Evolutionary conservation across 805 yeast species (phyloP).

Genomic region (Nakazawaea ernobii): DNA sequence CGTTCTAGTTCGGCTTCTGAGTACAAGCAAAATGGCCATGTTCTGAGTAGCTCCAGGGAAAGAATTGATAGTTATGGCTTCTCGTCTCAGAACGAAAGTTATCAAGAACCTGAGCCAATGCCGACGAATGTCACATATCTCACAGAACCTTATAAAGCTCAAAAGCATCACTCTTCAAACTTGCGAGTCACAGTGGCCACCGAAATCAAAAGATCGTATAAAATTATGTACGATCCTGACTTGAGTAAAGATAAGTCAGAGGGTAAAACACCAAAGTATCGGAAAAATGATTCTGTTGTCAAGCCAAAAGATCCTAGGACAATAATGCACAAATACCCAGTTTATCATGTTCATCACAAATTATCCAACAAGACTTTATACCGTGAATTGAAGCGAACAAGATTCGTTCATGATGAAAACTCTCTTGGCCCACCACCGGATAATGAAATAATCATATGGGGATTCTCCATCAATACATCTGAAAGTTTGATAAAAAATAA

Average conservation of each 20-base stretch:
- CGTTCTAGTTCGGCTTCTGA: not conserved
- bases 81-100: no score
- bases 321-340: conserved; percentile 24
- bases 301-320: conserved; percentile 37
- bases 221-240: conserved; percentile 48
- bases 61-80: no score
- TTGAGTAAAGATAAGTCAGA: conserved; percentile 35
- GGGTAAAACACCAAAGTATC: conserved; percentile 29
- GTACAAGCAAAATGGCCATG: no score
- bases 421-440: conserved; percentile 75
- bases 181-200: not conserved
- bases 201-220: conserved; percentile 26
- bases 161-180: conserved; percentile 1
- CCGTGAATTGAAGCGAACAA: conserved; percentile 18
- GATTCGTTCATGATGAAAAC: conserved; percentile 54
- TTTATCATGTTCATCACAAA: conserved; percentile 11
- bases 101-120: not conserved
- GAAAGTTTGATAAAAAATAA: conserved; percentile 42
- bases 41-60: no score
- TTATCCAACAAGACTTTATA: conserved; percentile 17
- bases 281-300: conserved; percentile 26
- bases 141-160: not conserved
- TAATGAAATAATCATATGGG: conserved; percentile 64
- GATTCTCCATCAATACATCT: conserved; percentile 49
- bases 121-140: not conserved